Conservation (phyloP, 2,329 filamentous ascomycete species). For the Trichoderma oligosporum region DNA sequence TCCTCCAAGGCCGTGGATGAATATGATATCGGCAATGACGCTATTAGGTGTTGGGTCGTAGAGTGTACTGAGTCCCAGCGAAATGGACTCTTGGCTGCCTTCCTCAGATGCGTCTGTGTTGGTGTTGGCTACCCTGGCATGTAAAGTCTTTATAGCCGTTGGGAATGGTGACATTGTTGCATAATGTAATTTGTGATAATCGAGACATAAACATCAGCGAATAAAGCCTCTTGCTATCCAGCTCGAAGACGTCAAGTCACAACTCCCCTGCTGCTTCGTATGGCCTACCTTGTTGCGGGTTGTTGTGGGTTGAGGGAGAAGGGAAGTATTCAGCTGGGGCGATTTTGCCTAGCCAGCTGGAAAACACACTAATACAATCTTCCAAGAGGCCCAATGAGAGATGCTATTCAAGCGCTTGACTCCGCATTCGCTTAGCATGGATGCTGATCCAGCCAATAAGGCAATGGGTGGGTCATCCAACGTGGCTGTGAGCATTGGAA, state of each 20-base stretch:
- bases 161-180: conserved; percentile 1
- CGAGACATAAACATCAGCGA: not conserved
- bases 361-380: not conserved
- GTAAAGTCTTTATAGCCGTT: conserved; percentile 1
- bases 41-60: not conserved
- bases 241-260: not conserved
- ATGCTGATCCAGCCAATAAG: not conserved
- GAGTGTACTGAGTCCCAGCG: conserved; percentile 14
- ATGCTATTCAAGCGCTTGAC: not conserved
- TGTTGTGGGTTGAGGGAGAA: not conserved
- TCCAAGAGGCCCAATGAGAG: not conserved
- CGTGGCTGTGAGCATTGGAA: not conserved
- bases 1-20: conserved; percentile 19
- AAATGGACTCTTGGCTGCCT: not conserved
- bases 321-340: not conserved
- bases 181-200: not conserved
- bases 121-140: not conserved
- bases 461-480: not conserved
- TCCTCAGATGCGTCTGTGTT: not conserved
- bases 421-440: not conserved
- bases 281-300: not conserved
- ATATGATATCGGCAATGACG: conserved; percentile 8
- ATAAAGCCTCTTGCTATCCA: not conserved
- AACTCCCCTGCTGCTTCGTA: not conserved
- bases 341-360: not conserved